These are phyloP conservation scores for Tylopilus sp. DNA, from an alignment of 768 basidiomycete species.

Conservation along the genomic window DNA sequence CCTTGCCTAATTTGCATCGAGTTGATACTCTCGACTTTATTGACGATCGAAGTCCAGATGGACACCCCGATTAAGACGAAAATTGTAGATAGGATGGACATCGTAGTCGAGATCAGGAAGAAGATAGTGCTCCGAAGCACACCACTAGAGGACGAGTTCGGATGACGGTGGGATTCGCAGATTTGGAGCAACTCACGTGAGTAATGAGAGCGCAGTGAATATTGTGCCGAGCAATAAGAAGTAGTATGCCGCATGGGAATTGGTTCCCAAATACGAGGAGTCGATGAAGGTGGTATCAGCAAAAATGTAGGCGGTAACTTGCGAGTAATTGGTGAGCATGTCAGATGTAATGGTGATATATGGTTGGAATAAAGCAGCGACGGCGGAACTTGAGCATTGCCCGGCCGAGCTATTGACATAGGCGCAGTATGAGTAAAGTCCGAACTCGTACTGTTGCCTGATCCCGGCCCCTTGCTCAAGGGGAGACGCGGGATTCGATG, in stretches of 20 bases:
- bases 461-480: slow-evolving; percentile 56
- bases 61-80: slow-evolving; percentile 66
- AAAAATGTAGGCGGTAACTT: slow-evolving; percentile 52
- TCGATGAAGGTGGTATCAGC: slow-evolving; percentile 51
- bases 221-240: slow-evolving; percentile 72
- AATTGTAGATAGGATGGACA: slow-evolving; percentile 57
- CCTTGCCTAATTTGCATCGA: slow-evolving; percentile 39
- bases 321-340: slow-evolving; percentile 62
- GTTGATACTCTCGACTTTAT: slow-evolving; percentile 61
- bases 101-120: slow-evolving; percentile 63
- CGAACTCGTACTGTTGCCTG: slow-evolving; percentile 70
- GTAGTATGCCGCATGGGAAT: slow-evolving; percentile 71
- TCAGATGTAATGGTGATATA: slow-evolving; percentile 61
- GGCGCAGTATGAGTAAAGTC: slow-evolving; percentile 79
- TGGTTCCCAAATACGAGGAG: slow-evolving; percentile 57
- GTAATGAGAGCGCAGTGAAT: slow-evolving; percentile 57
- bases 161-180: not conserved
- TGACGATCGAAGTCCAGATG: slow-evolving; percentile 76
- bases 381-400: slow-evolving; percentile 58
- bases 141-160: slow-evolving; percentile 44
- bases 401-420: slow-evolving; percentile 60
- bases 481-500: slow-evolving; percentile 60
- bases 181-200: slow-evolving; percentile 49
- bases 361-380: slow-evolving; percentile 62
- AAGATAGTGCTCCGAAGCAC: slow-evolving; percentile 59